A percentile compares a stretch with the other conserved stretches of the same genome.
These are phyloP conservation scores for Rhazya stricta DNA, from an alignment of 257 asterid genomes.

Conservation along the genomic window DNA sequence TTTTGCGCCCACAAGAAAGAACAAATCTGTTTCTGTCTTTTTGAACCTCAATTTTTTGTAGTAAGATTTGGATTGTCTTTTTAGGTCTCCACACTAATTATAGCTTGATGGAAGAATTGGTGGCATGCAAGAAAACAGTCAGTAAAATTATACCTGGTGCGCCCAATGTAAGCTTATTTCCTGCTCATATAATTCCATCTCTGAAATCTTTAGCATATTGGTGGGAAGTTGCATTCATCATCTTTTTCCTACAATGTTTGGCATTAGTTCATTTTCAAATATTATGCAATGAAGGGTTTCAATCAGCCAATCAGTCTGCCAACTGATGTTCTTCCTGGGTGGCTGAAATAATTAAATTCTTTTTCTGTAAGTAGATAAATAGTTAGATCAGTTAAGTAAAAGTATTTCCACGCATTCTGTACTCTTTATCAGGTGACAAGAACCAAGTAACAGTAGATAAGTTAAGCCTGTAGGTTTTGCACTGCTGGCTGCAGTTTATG, in stretches of 20 bases:
- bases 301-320: not conserved
- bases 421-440: not conserved
- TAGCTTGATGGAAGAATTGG: slow-evolving; percentile 93
- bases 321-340: not conserved
- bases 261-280: not conserved
- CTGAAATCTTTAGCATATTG: not conserved
- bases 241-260: not conserved
- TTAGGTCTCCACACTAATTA: slow-evolving; percentile 93
- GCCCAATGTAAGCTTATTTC: slow-evolving; percentile 59
- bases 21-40: not conserved
- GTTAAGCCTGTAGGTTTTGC: not conserved
- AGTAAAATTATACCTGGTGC: slow-evolving; percentile 75
- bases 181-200: not conserved
- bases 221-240: not conserved
- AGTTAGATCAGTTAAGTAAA: not conserved
- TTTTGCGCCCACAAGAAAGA: not conserved
- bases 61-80: not conserved
- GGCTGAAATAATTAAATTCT: not conserved
- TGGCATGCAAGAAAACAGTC: slow-evolving; percentile 77
- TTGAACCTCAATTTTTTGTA: not conserved
- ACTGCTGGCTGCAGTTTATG: not conserved
- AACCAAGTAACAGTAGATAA: not conserved
- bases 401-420: not conserved
- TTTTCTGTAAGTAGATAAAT: not conserved
- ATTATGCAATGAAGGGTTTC: not conserved